Base-by-base conservation (phyloP, 2,329 filamentous ascomycete species). In the Trichoderma simmonsii region DNA sequence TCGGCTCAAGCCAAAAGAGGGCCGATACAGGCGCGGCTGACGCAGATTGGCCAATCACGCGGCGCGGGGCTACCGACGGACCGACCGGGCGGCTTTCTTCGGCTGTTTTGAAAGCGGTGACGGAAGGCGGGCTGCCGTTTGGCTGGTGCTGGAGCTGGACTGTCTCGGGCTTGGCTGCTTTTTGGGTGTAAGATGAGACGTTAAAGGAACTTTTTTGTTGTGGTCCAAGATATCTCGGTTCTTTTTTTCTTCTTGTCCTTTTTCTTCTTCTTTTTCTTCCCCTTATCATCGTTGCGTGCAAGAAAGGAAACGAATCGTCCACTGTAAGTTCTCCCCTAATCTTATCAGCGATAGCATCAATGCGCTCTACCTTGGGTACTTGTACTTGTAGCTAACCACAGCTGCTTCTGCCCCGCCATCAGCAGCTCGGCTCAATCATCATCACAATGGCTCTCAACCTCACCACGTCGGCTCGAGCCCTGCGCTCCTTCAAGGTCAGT, bases 401-500 rank as follows among this genome's bases (percentile, higher is more conserved):
- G 62, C 56, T 61, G 51, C 15, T 48, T 59, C 63, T 72, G 61
- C 71, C 36, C 61, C 60, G 28, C 57, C 75, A 81, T 43, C 54
- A 60, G 56, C 57, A 69, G 67, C 65, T 60, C 66, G 54, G 39
- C 57, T 61, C 34, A 51, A 51, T 36, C 62, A 30, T n/a, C 71
- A 15, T 61, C 64, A 61, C 78, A 73, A 93, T 93, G 91, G 88
- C 90, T 70, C 84, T 92, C 81, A 90, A 88, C 77, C 82, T 91
- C 72, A 86, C 88, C 81, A 85, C 86, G 75, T 88, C 90, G 70
- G 85, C 88, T 57, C 86, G 88, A 82, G 90, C 89, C 77, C 82
- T 93, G 76, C 86, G 88, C 81, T 88, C 87, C 76, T 81, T 91
- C 72, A 89, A 88, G 84, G 91, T 92, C 5, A 51, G 84, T 79